Evolutionary conservation across 176 grass and related monocot genomes (phyloP), one percentile per base, ranked within the genome.

Genomic region (Secale cereale): DNA sequence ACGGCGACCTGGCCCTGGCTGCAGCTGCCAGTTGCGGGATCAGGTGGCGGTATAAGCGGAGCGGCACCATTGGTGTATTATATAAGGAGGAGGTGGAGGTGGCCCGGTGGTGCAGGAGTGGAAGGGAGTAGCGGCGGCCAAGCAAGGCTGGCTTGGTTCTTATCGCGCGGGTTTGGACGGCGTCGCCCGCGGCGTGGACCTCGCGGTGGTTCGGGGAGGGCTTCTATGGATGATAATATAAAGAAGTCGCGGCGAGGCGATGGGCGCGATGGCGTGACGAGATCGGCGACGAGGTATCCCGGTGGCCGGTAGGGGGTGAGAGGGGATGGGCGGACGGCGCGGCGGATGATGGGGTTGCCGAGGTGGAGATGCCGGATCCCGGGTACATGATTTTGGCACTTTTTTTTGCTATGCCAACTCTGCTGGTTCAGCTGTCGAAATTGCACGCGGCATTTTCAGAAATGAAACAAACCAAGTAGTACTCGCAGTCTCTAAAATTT

Each of bases 121-220:
- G 69, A 43, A 54, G 54, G 23, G 69, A 13, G 17, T 1, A 60
- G 1, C 78, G 22, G 27, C 67, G 20, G 63, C 71, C 25, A 23
- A 22, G 14, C 76, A 43, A 37, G 48, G 54, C 37, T 29, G 14
- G 20, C 75, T 65, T 69, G 16, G 85, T 46, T 62, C 57, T 79
- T 87, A 75, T 83, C 85, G 85, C 82, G 52, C 25, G 78, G 27
- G 10, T 62, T 82, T 80, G 83, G 78, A 89, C 48, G n/a, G 59
- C 27, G 26, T 10, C 40, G 45, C 13, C 45, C 43, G 78, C 26
- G 48, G 19, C 75, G 66, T 59, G 45, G 62, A 12, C 61, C 14
- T 41, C 69, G 52, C 52, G 52, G 52, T 57, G 52, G 52, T 57
- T 57, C 19, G 52, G 2, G 19, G 52, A 20, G 19, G 45, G 46